Percentiles rank a stretch among this genome's conserved stretches.
These are phyloP conservation scores for Saraca asoca DNA, from an alignment of 331 rosid species.

Conservation along the genomic window DNA sequence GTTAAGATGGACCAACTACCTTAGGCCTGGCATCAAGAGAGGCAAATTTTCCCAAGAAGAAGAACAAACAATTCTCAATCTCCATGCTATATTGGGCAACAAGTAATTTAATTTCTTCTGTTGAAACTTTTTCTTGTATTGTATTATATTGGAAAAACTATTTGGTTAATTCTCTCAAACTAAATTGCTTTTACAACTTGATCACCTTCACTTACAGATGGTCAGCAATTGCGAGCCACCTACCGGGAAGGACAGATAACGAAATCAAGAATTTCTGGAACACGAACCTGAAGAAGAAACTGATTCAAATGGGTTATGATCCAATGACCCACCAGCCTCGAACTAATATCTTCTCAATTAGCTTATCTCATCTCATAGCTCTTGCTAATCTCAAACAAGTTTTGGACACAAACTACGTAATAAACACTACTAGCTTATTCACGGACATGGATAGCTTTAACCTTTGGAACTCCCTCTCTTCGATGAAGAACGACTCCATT, in stretches of 20 bases:
- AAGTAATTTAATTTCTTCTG: conserved; percentile 48
- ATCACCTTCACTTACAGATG: conserved; percentile 49
- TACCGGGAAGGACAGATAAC: conserved; percentile 81
- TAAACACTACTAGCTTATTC: conserved; percentile 18
- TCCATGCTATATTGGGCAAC: conserved; percentile 84
- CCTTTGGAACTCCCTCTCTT: conserved; percentile 40
- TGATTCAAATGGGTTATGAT: conserved; percentile 87
- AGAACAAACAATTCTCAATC: conserved; percentile 77
- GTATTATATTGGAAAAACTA: background rate
- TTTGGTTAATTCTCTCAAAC: too few relatives aligned
- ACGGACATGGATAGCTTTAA: conserved; percentile 38
- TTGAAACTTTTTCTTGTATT: background rate
- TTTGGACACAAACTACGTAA: conserved; percentile 25
- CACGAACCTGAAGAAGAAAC: conserved; percentile 79
- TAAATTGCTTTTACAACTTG: background rate
- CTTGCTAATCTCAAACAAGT: conserved; percentile 65
- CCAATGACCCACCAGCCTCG: conserved; percentile 89
- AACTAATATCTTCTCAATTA: conserved; percentile 54
- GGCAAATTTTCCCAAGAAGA: conserved; percentile 86
- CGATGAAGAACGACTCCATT: conserved; percentile 31
- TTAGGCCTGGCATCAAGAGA: conserved; percentile 83
- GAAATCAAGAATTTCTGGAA: conserved; percentile 91
- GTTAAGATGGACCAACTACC: conserved; percentile 82
- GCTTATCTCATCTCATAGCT: conserved; percentile 65
- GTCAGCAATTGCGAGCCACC: conserved; percentile 84